Evolutionary conservation across 345 rosid species (phyloP).

Genomic region (Corchorus olitorius): DNA sequence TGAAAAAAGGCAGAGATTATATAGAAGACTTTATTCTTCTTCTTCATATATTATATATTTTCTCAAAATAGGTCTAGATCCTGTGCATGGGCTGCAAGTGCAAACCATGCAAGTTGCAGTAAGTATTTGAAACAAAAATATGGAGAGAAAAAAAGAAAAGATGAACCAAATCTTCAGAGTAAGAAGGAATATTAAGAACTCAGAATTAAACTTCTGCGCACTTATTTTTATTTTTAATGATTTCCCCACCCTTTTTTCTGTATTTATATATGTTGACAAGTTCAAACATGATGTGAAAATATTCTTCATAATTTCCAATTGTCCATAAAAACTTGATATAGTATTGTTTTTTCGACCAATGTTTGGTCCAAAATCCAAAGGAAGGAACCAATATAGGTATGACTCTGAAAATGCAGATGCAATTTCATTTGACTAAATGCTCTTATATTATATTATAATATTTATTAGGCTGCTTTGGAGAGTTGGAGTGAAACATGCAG

Average conservation of each 20-base stretch:
- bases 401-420: not conserved
- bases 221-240: not conserved
- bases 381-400: no score
- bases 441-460: not conserved
- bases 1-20: not conserved
- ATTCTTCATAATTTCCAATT: not conserved
- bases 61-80: not conserved
- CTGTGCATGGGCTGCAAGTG: conserved; percentile 15
- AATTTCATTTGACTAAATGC: not conserved
- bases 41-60: not conserved
- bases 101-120: conserved; percentile 28
- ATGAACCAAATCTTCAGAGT: conserved; percentile 29
- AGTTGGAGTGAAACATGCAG: not conserved
- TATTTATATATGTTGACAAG: not conserved
- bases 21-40: not conserved
- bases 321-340: no score
- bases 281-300: not conserved
- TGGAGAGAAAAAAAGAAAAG: not conserved
- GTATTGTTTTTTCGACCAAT: not conserved
- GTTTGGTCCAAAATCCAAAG: not conserved
- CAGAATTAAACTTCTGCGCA: not conserved
- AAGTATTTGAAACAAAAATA: not conserved
- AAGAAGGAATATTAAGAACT: conserved; percentile 10
- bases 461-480: not conserved
- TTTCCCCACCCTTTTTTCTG: not conserved